Percentiles rank a stretch among this genome's conserved stretches.
Evolutionary conservation across 345 rosid species (phyloP).

Genomic region (Pistacia atlantica): DNA sequence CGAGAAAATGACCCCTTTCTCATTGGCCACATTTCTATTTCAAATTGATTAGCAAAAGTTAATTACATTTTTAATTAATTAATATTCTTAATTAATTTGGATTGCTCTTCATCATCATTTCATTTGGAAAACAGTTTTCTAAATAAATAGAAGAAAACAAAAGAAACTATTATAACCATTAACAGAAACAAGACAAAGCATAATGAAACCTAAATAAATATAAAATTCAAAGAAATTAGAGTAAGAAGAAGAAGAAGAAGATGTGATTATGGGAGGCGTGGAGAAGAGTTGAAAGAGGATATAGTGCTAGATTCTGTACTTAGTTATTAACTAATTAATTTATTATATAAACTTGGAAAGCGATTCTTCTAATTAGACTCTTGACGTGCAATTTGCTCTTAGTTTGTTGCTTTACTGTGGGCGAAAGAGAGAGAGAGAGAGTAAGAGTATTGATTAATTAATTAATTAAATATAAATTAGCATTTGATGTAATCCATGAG

Average conservation of each 20-base stretch:
- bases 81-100: not conserved
- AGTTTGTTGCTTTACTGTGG: too few species aligned
- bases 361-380: not conserved
- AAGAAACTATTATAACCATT: constrained; percentile 1
- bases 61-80: not conserved
- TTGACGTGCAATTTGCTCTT: too few species aligned
- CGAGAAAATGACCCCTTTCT: constrained; percentile 23
- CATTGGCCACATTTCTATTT: constrained; percentile 25
- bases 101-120: constrained; percentile 21
- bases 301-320: constrained; percentile 36
- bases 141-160: constrained; percentile 6
- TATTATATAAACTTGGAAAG: constrained; percentile 30
- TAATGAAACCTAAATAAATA: not conserved
- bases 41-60: constrained; percentile 15
- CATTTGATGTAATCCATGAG: too few species aligned
- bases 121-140: not conserved
- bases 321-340: not conserved
- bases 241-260: constrained; percentile 1
- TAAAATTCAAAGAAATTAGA: not conserved
- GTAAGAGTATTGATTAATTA: too few species aligned
- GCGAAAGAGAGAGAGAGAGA: too few species aligned
- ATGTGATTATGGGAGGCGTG: constrained; percentile 34
- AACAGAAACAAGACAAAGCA: constrained; percentile 23
- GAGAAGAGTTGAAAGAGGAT: constrained; percentile 42
- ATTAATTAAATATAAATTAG: too few species aligned